Conservation (phyloP, 257 asterid genomes). For the Penstemon eatonii region DNA sequence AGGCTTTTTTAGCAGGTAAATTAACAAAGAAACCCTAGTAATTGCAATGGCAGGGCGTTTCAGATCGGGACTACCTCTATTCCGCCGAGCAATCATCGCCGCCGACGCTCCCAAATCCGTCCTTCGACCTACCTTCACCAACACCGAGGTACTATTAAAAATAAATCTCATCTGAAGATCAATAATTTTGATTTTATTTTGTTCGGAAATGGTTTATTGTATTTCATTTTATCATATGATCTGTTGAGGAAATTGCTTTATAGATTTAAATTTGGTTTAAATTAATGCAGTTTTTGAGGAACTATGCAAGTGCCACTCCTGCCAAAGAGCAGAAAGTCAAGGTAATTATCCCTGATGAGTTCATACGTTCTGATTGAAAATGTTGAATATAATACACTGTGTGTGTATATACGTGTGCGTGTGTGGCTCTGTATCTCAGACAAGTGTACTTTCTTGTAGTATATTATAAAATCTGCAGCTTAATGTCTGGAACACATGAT, state of each 20-base stretch:
- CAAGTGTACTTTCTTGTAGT: background rate
- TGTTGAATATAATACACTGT: too few species aligned
- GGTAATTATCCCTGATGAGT: slow-evolving; percentile 31
- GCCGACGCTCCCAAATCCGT: slow-evolving; percentile 35
- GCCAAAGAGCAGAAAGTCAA: slow-evolving; percentile 57
- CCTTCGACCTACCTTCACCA: slow-evolving; percentile 39
- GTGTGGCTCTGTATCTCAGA: too few species aligned
- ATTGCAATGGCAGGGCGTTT: slow-evolving; percentile 66
- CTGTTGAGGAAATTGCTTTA: too few species aligned
- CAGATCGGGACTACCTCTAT: slow-evolving; percentile 57
- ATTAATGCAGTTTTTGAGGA: slow-evolving; percentile 53
- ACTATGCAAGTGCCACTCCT: slow-evolving; percentile 49
- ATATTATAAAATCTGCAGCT: background rate
- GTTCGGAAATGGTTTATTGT: too few species aligned
- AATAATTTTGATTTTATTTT: too few species aligned
- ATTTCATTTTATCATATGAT: slow-evolving; percentile 3
- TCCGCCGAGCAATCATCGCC: slow-evolving; percentile 42
- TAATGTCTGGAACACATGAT: background rate
- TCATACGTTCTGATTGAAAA: too few species aligned
- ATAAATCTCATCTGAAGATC: too few species aligned
- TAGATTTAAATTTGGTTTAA: background rate
- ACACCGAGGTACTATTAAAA: slow-evolving; percentile 42
- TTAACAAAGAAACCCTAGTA: background rate
- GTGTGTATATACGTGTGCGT: too few species aligned
- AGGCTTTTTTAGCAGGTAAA: too few species aligned